These are phyloP conservation scores for Penicillium sp. DNA, from an alignment of 2,329 filamentous ascomycete genomes.

Conservation along the genomic window DNA sequence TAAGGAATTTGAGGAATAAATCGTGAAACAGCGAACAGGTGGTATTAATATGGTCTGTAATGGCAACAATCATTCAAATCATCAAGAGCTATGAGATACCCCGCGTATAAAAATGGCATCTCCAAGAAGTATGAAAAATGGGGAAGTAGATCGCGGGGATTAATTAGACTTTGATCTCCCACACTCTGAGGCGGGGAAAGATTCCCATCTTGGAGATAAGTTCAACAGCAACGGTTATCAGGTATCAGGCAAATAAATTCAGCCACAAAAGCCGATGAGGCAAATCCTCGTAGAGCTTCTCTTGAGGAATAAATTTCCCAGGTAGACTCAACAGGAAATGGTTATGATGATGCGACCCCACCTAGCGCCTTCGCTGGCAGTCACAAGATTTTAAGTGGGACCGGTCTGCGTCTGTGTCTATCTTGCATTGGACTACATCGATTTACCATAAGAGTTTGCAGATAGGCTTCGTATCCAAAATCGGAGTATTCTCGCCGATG, in stretches of 20 bases:
- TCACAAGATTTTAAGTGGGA: not conserved
- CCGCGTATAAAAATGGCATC: not conserved
- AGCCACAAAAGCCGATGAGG: not conserved
- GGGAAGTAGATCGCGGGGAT: not conserved
- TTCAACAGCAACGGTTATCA: not conserved
- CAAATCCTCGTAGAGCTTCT: not conserved
- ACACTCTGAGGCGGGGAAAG: not conserved
- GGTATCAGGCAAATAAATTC: not conserved
- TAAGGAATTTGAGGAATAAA: not conserved
- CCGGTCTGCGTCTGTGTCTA: too few relatives aligned
- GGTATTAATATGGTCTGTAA: not conserved
- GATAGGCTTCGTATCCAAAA: not conserved
- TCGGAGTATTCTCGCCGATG: not conserved
- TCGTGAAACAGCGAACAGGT: not conserved
- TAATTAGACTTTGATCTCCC: not conserved
- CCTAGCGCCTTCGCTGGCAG: not conserved
- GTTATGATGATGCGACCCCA: not conserved
- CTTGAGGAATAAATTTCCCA: not conserved
- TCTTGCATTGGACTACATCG: not conserved
- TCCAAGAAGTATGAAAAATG: not conserved
- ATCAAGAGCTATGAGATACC: not conserved
- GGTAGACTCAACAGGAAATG: not conserved
- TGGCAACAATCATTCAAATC: not conserved
- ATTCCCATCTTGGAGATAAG: not conserved
- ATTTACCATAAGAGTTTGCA: not conserved